Percentiles rank a stretch among this genome's conserved stretches.
These are phyloP conservation scores for Lizonia empirigonia DNA, from an alignment of 2,329 filamentous ascomycete species.

Conservation along the genomic window DNA sequence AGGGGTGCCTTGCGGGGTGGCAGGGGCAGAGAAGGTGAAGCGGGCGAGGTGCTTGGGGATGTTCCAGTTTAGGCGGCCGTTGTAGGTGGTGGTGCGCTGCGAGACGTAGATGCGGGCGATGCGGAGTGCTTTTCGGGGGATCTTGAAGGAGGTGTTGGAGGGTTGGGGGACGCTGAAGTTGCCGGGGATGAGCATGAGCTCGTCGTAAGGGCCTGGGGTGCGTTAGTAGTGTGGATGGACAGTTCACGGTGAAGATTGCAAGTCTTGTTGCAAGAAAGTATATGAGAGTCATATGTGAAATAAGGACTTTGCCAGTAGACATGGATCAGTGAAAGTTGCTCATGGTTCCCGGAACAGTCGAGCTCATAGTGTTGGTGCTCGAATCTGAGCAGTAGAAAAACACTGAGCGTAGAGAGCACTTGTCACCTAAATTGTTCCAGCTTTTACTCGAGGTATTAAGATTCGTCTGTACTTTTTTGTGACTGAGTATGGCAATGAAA, in stretches of 20 bases:
- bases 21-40: slow-evolving; percentile 38
- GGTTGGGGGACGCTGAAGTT: slow-evolving; percentile 35
- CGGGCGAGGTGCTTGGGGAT: slow-evolving; percentile 45
- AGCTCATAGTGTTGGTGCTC: too few relatives aligned
- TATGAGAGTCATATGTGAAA: too few relatives aligned
- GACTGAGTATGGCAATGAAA: background rate
- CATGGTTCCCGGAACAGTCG: too few relatives aligned
- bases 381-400: too few relatives aligned
- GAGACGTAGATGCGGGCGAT: slow-evolving; percentile 44
- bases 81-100: slow-evolving; percentile 41
- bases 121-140: slow-evolving; percentile 37
- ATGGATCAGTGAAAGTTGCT: too few relatives aligned
- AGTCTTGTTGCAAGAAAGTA: too few relatives aligned
- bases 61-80: slow-evolving; percentile 44
- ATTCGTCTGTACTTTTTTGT: background rate
- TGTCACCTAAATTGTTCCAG: background rate
- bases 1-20: slow-evolving; percentile 18
- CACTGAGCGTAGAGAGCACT: background rate
- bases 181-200: slow-evolving; percentile 41
- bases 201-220: slow-evolving; percentile 37
- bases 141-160: slow-evolving; percentile 17
- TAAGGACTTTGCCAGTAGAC: too few relatives aligned
- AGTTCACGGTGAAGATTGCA: background rate
- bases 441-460: background rate
- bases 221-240: background rate